phyloP scores from a whole-genome alignment of 2,329 filamentous ascomycete genomes.

The Fusarium graminum region DNA sequence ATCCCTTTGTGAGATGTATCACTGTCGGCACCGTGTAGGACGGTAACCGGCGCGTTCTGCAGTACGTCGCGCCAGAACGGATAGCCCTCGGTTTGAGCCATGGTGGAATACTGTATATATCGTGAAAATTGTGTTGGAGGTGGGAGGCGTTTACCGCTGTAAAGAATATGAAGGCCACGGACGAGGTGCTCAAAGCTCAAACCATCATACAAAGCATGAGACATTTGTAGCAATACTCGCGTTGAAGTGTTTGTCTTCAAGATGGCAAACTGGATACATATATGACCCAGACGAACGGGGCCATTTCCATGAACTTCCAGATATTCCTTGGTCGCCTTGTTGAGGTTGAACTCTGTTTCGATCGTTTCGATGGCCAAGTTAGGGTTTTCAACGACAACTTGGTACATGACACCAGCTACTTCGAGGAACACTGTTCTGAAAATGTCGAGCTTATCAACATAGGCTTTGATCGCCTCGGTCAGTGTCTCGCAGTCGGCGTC shows the following conservation, averaged over 20 bases:
- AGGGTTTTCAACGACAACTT: conserved; percentile 13
- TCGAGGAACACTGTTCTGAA: conserved; percentile 23
- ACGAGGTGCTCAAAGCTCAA: conserved; percentile 39
- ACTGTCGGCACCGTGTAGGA: background rate
- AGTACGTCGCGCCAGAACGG: conserved; percentile 25
- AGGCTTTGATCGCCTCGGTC: background rate
- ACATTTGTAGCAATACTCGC: conserved; percentile 34
- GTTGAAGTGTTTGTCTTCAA: conserved; percentile 16
- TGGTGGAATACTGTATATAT: conserved; percentile 32
- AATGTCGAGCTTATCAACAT: conserved; percentile 9
- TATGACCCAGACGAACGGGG: conserved; percentile 1
- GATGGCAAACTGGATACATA: conserved; percentile 9
- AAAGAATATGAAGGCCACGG: conserved; percentile 31
- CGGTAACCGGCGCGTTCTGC: conserved; percentile 6
- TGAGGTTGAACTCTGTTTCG: conserved; percentile 4
- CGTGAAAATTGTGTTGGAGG: conserved; percentile 31
- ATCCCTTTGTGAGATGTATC: background rate
- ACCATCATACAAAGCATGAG: conserved; percentile 46
- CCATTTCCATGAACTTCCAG: conserved; percentile 3
- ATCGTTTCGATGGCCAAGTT: conserved; percentile 7
- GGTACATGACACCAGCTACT: conserved; percentile 3
- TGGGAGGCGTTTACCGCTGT: conserved; percentile 21
- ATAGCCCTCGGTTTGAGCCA: background rate
- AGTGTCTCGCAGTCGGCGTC: background rate
- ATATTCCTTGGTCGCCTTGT: conserved; percentile 7